Conservation (phyloP, 768 basidiomycete genomes). For the Hericium erinaceus region DNA sequence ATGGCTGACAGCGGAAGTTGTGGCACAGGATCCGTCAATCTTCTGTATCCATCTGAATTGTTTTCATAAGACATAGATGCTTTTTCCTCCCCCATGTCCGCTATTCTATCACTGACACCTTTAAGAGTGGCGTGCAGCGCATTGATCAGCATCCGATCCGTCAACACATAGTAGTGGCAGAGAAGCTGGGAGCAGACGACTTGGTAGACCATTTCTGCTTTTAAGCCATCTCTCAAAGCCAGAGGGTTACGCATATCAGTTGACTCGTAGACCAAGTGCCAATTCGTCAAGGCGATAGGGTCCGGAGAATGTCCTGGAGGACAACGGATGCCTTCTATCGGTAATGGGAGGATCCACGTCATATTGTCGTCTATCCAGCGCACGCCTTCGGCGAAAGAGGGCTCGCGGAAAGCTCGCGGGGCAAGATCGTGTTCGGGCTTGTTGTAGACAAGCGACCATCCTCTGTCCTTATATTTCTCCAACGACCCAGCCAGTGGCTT, state of each 20-base stretch:
- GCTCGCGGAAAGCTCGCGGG: not conserved
- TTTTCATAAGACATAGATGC: too few relatives aligned
- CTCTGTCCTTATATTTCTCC: not conserved
- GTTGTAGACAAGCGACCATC: not conserved
- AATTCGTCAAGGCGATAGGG: not conserved
- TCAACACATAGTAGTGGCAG: not conserved
- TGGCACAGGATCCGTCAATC: too few relatives aligned
- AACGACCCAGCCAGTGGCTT: not conserved
- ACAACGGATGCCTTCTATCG: not conserved
- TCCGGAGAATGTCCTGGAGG: not conserved
- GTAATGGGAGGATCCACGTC: slow-evolving; percentile 25
- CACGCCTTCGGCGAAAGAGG: slow-evolving; percentile 7
- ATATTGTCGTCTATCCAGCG: slow-evolving; percentile 25
- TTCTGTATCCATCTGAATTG: too few relatives aligned
- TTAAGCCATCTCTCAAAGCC: too few relatives aligned
- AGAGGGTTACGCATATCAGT: not conserved
- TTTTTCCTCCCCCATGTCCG: not conserved
- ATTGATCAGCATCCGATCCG: not conserved
- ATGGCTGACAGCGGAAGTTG: not conserved
- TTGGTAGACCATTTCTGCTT: not conserved
- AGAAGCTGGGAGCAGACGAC: not conserved
- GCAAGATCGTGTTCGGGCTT: not conserved
- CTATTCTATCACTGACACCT: not conserved
- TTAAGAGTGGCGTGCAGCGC: not conserved
- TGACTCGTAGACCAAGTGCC: not conserved